Base-by-base conservation (phyloP, 177 flowering plant species). In the Vitis hybrid region DNA sequence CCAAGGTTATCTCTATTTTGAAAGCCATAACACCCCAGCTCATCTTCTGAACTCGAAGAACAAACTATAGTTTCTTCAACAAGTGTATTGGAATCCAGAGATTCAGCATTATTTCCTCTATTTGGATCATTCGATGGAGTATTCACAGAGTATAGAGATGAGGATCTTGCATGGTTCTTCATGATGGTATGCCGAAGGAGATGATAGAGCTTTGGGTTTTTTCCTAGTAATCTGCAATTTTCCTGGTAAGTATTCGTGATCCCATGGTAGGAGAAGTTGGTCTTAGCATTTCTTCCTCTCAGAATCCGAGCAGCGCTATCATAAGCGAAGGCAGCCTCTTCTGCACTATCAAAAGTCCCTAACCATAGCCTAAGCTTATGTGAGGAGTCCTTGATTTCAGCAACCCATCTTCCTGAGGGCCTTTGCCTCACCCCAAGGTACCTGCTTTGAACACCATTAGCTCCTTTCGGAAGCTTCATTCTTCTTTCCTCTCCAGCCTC, bases 321-420 rank as follows among this genome's bases (percentile, higher is more conserved):
- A 55, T 83, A 86, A 39, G 87, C 87, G 75, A 79, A 26, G 53
- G 89, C 89, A 34, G 87, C 86, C 13, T 83, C 89, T 61, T 86
- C 84, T 50, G 85, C 78, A 57, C 64, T 62, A 45, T 86, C 84
- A 67, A 75, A 85, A 67, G 89, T 86, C 11, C 89, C 89, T 31
- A 86, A 58, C 89, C 87, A 86, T 2, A 83, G 72, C 80, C 87
- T 77, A 56, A 86, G 65, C 71, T 83, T 83, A 73, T 83, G 85
- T 12, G 84, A 80, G 10, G 87, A 70, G 71, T 82, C 83, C 67
- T 85, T 83, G 65, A 82, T 85, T 62, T 85, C 85, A 54, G 89
- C 87, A 22, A 83, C 84, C 87, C 89, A 85, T 76, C 84, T 83
- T 54, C 89, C 87, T 31, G 89, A 85, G 1, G 87, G 89, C 66